Evolutionary conservation across 768 basidiomycete genomes (phyloP), one percentile per base, ranked within the genome.

Genomic region (Suillus americanus): DNA sequence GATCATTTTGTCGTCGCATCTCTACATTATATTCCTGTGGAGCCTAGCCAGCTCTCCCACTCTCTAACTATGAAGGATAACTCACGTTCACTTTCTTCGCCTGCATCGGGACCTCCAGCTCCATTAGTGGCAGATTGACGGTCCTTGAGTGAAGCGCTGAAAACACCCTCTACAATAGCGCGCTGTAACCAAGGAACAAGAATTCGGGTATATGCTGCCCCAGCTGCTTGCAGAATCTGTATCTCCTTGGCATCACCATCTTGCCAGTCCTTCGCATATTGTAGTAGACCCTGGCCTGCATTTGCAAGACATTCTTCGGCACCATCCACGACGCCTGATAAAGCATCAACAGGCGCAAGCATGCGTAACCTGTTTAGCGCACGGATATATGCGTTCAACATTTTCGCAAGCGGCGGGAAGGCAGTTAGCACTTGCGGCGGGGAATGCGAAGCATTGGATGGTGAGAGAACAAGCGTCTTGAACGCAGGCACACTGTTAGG

Each of bases 321-420:
- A n/a, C 79, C 76, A 0, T 69, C 68, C 1, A 80, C 70, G 12
- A 93, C 77, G n/a, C 82, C 80, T 1, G 71, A 68, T 54, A 87
- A 71, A n/a, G 90, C 80, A 13, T 79, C 80, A 14, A 85, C 77
- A 3, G 94, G 94, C 3, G 91, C 91, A 14, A 97, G 85, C 13
- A 94, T 80, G 3, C 96, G 89, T 25, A 98, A 79, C 3, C 87
- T 83, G 74, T 98, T 98, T 51, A 98, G 78, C 1, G 89, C 82
- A 6, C 85, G 81, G 4, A 95, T 79, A 28, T 94, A 76, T 3
- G 86, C 83, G 71, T 98, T 97, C 48, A 89, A 83, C 64, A 86
- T 83, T 46, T 81, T 76, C 2, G 93, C 95, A 2, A 97, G 79
- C 0, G 91, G 89, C 3, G 92, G 88, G 70, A 90, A 94, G 2